These are phyloP conservation scores for Vicia villosa DNA, from an alignment of 306 rosid genomes.

Conservation along the genomic window DNA sequence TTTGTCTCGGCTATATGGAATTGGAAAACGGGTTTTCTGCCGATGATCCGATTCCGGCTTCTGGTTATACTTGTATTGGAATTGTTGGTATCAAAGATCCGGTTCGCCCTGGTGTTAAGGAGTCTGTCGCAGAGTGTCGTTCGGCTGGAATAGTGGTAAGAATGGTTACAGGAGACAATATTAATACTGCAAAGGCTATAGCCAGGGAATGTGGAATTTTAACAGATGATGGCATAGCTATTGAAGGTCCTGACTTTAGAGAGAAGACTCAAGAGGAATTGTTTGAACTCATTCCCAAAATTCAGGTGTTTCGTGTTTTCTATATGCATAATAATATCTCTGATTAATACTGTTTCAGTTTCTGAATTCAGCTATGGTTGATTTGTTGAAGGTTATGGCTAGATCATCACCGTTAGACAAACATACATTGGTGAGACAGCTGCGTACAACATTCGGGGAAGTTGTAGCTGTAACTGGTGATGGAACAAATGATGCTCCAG, in stretches of 20 bases:
- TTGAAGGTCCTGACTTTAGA: conserved; percentile 90
- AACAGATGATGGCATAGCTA: conserved; percentile 93
- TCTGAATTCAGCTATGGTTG: conserved; percentile 8
- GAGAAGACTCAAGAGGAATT: conserved; percentile 76
- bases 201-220: conserved; percentile 98
- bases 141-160: conserved; percentile 83
- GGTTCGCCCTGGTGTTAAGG: conserved; percentile 96
- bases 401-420: conserved; percentile 96
- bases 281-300: conserved; percentile 77
- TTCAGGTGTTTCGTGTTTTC: conserved; percentile 66
- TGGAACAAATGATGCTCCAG: conserved; percentile 98
- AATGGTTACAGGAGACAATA: conserved; percentile 97
- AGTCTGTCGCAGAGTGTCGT: conserved; percentile 86
- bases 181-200: conserved; percentile 90
- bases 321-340: neutral
- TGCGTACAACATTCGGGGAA: conserved; percentile 84
- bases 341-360: neutral
- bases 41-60: conserved; percentile 60
- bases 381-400: conserved; percentile 73
- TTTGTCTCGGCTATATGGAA: conserved; percentile 85
- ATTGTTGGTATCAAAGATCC: conserved; percentile 96
- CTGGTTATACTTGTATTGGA: conserved; percentile 90
- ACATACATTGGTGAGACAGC: conserved; percentile 80
- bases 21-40: conserved; percentile 60
- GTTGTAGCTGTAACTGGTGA: conserved; percentile 99